Evolutionary conservation across 1,284 basidiomycete genomes (phyloP), one percentile per base, ranked within the genome.

Genomic region (Phaffia rhodozyma): DNA sequence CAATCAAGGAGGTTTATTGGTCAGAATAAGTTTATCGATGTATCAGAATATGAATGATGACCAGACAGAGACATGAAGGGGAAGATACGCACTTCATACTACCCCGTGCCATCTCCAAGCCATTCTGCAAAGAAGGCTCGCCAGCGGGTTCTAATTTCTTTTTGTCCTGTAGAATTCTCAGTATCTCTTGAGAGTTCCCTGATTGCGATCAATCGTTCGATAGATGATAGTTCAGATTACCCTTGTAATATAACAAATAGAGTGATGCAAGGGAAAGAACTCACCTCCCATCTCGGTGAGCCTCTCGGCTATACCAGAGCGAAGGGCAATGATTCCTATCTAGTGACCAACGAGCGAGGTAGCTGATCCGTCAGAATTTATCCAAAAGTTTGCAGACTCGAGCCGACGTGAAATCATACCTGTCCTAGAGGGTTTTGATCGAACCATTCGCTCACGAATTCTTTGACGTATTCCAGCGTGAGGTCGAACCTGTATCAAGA

Each of bases 371-470:
- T 70, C 52, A 68, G 70, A 3, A 75, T 66, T 60, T 74, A 70
- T 13, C 52, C 25, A 29, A 38, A 5, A 6, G 1, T 13, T 5
- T 13, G 27, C 34, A 32, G 32, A 20, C 18, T 57, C 13, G 43
- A 29, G 21, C 5, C 18, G 68, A 70, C 3, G 72, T 66, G 27
- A 11, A 7, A 11, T 55, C 68, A 51, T 27, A 68, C 69, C 75
- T 98, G 94, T n/a, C 94, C 92, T 23, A 99, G 81, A 0, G 94
- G 94, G 72, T 99, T 99, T 77, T 98, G 96, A 76, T 99, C 96
- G 75, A 97, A 99, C 90, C 94, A 99, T 74, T 99, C 94, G 9
- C 83, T 79, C 27, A 97, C 82, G 70, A 98, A 98, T 68, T 91
- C 87, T 62, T 89, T 82, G 21, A 91, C 82, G 72, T 93, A 94